Evolutionary conservation across 257 asterid genomes (phyloP), one percentile per base, ranked within the genome.

Genomic region (Solanum etuberosum): DNA sequence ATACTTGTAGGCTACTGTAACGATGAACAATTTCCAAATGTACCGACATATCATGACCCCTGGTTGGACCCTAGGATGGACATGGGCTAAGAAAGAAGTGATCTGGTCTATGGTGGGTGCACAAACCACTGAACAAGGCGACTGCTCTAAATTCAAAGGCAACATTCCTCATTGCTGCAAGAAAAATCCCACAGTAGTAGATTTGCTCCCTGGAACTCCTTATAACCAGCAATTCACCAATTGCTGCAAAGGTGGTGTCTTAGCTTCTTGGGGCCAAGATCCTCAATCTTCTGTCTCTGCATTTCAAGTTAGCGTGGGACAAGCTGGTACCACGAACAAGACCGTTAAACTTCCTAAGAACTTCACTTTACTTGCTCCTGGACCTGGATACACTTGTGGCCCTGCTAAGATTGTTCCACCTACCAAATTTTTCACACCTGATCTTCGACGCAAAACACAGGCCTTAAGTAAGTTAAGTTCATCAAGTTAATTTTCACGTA

Each of bases 11-110:
- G 98, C 98, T 4, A 85, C 65, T 0, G 96, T 94, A 37, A 93
- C 97, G 20, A 90, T 93, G 92, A 93, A 90, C 92, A 94, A 94
- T 88, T 94, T 93, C 90, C 98, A 94, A 91, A 88, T 89, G 93
- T 93, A 88, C 48, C 92, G 98, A 46, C 98, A 94, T 91, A 93
- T 94, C 43, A 91, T 93, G 96, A 93, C 90, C 90, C 97, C 98
- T 0, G 97, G 98, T 0, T 94, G 98, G 98, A 93, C 94, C 20
- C 7, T 94, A 11, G 96, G 96, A 37, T 94, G 98, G 98, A 89
- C 98, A 35, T 94, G 98, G 98, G 98, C 96, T 16, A 93, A 94
- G 89, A 94, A 93, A 29, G 98, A 94, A 61, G 97, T 94, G 80
- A 94, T 94, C 15, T 94, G 98, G 98, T 61, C 93, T 71, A 89